Percentiles rank a stretch among this genome's conserved stretches.
Conservation (phyloP, 2,329 filamentous ascomycete species). For the Claviceps spartinae region DNA sequence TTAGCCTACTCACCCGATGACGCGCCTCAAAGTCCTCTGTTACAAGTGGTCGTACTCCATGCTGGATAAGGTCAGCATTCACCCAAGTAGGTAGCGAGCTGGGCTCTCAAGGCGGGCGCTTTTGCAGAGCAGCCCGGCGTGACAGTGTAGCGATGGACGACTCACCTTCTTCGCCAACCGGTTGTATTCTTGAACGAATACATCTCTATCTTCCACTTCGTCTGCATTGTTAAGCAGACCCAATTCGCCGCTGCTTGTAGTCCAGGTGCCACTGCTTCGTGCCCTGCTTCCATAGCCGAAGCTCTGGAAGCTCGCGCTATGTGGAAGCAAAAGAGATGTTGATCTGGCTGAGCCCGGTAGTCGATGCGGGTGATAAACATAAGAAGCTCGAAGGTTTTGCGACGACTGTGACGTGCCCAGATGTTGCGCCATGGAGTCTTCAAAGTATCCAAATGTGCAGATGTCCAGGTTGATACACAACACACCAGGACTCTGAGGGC, state of each 20-base stretch:
- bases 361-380: constrained; percentile 7
- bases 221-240: constrained; percentile 34
- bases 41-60: constrained; percentile 34
- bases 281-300: constrained; percentile 12
- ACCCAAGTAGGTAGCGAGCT: not conserved
- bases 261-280: constrained; percentile 42
- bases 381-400: constrained; percentile 9
- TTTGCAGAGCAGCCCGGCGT: not conserved
- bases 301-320: constrained; percentile 14
- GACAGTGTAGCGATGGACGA: not conserved
- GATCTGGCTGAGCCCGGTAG: constrained; percentile 15
- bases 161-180: constrained; percentile 42
- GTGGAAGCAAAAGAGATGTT: constrained; percentile 13
- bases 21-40: constrained; percentile 21
- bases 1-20: constrained; percentile 18
- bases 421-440: constrained; percentile 13
- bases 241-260: constrained; percentile 38
- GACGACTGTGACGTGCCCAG: constrained; percentile 7
- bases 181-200: constrained; percentile 46
- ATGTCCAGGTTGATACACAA: not conserved
- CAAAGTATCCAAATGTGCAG: not conserved
- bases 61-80: constrained; percentile 21
- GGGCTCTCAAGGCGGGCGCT: not conserved
- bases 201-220: constrained; percentile 31
- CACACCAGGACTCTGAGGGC: not conserved